Evolutionary conservation across 2,329 filamentous ascomycete genomes (phyloP), one percentile per base, ranked within the genome.

Genomic region (Trichoderma sp.): DNA sequence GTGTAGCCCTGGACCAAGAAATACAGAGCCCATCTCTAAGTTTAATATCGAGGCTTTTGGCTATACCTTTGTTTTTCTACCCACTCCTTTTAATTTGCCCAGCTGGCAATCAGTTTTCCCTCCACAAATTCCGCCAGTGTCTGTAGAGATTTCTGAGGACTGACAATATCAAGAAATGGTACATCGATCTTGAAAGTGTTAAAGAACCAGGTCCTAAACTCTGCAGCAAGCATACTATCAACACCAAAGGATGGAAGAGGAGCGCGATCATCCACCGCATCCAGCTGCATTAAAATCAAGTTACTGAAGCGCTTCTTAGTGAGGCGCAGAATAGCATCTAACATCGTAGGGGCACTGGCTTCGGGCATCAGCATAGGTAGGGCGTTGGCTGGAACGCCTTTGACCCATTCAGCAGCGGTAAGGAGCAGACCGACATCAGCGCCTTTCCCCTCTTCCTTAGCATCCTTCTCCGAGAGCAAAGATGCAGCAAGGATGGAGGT

Each of bases 161-260:
- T 69, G 36, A 69, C 36, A 26, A 69, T 69, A 24, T 69, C 66
- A 11, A 69, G 39, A 18, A 69, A 69, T 18, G 66, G 76, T 4
- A 83, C 73, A 65, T 83, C 79, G 3, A 82, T 74, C 34, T 75
- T 76, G 68, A 81, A 79, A 11, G 74, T 73, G 6, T 74, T 71
- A 62, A 76, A 82, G 32, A 83, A 76, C 80, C 80, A 82, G 0
- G 77, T 77, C 18, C 82, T 76, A 60, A 84, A 80, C 73, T 84
- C 83, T 11, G 80, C 77, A 0, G 78, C 82, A 43, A 84, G 76
- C 80, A 84, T 83, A 68, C 80, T 82, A 72, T 84, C 82, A 18
- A 84, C 74, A 7, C 83, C 82, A 71, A 79, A 84, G 1, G 73
- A 66, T 0, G 76, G 65, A 4, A 84, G 72, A 9, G 79, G 69